Evolutionary conservation across 305 asterid genomes (phyloP).

Genomic region (Fraxinus greggii): DNA sequence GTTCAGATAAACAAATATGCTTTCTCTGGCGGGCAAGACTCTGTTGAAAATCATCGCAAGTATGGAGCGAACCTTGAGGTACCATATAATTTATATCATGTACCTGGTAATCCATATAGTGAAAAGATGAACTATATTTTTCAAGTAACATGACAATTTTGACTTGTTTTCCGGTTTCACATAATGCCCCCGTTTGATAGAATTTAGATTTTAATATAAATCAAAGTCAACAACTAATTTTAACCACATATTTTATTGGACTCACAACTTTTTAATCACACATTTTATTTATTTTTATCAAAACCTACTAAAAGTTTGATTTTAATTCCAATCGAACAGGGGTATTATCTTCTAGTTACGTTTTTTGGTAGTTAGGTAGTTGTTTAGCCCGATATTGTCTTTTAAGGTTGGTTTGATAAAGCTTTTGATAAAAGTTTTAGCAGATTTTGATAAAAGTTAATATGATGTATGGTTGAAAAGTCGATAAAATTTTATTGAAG

Average conservation of each 20-base stretch:
- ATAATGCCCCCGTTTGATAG: not conserved
- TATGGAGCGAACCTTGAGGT: constrained; percentile 98
- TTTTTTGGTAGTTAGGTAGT: not conserved
- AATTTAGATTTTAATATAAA: no score
- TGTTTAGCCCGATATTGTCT: not conserved
- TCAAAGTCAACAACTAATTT: no score
- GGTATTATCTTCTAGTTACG: not conserved
- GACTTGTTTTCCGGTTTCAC: not conserved
- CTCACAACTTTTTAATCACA: no score
- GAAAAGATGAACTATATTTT: not conserved
- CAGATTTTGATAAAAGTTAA: no score
- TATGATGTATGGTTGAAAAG: not conserved
- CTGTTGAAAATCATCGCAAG: constrained; percentile 79
- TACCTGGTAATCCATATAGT: not conserved
- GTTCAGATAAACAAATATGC: constrained; percentile 81
- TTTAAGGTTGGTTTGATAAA: not conserved
- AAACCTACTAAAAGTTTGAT: no score
- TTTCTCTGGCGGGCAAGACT: constrained; percentile 97
- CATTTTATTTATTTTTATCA: no score
- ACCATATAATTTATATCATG: constrained; percentile 9
- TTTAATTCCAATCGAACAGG: no score
- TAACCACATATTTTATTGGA: no score
- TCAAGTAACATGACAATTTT: not conserved
- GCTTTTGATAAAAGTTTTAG: not conserved
- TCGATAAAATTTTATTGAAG: no score